Evolutionary conservation across 2,329 filamentous ascomycete species (phyloP), one percentile per base, ranked within the genome.

Genomic region (Tolypocladium cylindrosporum): DNA sequence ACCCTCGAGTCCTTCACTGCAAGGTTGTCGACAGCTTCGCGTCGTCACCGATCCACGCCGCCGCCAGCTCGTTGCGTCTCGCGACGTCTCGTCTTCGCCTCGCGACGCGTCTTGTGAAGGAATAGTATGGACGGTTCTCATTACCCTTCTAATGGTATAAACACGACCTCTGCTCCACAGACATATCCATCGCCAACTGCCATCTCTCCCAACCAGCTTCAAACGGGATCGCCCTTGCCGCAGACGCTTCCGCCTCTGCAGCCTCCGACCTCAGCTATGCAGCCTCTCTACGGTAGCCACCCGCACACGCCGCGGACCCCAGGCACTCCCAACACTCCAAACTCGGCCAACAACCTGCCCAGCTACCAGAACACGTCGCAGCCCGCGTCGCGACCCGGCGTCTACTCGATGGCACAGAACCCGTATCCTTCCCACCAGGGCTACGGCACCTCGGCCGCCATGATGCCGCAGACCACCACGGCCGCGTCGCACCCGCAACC

Each of bases 401-500:
- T 79, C 24, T 81, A 81, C 66, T 76, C 77, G 58, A 83, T 85
- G 77, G 78, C 80, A 67, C 76, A 77, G 62, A 80, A 77, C 67
- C 82, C 83, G 63, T 80, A 78, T 62, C 79, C 78, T 60, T 75
- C 76, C 48, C 79, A 79, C 59, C 79, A 79, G 69, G 76, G 72
- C 11, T 87, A 86, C 68, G 76, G 77, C 42, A 78, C 79, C 10
- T 80, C 82, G 8, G 77, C 77, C 54, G 75, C 76, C 55, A 86
- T 89, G 80, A 80, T 89, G 75, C 81, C 86, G 53, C 85, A 88
- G 71, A 75, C 85, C 31, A 85, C 86, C 13, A 81, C 82, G 54
- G 79, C 87, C 51, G 80, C 86, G 65, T 84, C 85, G 57, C 88
- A 90, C 70, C 87, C 87, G 52, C 88, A 90, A 72, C 85, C 87